Evolutionary conservation across 2,329 filamentous ascomycete species (phyloP).

Genomic region (Akanthomyces dipterigenus): DNA sequence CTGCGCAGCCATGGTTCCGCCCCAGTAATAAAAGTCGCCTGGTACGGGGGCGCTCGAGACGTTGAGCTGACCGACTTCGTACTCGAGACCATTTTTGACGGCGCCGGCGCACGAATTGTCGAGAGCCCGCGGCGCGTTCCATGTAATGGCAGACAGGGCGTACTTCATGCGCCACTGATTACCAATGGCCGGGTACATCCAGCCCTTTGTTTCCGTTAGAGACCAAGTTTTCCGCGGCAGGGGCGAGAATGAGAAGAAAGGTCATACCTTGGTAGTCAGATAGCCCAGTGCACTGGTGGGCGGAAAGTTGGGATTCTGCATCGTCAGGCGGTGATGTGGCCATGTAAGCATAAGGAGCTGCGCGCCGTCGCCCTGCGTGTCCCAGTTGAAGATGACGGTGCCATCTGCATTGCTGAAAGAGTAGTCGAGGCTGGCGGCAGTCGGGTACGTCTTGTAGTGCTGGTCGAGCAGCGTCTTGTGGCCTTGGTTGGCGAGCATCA

Average conservation of each 20-base stretch:
- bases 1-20: constrained; percentile 17
- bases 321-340: constrained; percentile 18
- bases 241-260: not conserved
- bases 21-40: constrained; percentile 21
- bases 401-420: constrained; percentile 16
- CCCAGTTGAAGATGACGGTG: constrained; percentile 19
- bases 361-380: constrained; percentile 16
- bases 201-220: constrained; percentile 11
- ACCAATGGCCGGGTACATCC: constrained; percentile 20
- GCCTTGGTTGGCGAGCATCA: constrained; percentile 16
- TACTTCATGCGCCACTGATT: constrained; percentile 19
- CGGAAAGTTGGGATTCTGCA: constrained; percentile 18
- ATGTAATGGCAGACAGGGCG: constrained; percentile 16
- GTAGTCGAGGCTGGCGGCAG: constrained; percentile 16
- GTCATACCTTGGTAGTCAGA: constrained; percentile 19
- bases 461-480: constrained; percentile 19
- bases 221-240: not conserved
- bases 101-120: constrained; percentile 17
- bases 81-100: constrained; percentile 18
- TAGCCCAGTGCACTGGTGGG: constrained; percentile 16
- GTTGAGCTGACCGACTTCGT: constrained; percentile 17
- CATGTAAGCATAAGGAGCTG: constrained; percentile 19
- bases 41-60: constrained; percentile 15
- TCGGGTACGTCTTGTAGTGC: constrained; percentile 19
- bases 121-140: constrained; percentile 18